Conservation (phyloP, 768 basidiomycete species). For the Solioccasus polychromus region DNA sequence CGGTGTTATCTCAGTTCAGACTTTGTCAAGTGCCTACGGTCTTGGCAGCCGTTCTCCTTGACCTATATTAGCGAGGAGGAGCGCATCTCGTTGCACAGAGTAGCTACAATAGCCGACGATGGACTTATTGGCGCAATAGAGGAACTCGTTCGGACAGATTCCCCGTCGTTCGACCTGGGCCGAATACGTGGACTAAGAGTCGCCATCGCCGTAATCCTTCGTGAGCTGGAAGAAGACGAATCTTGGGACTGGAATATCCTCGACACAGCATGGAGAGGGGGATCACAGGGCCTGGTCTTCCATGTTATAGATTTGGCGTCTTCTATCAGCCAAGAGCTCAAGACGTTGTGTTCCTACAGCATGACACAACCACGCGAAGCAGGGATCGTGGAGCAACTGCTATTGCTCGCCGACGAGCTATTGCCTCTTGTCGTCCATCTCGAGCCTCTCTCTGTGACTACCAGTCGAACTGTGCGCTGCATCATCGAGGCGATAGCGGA, state of each 20-base stretch:
- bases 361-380: constrained; percentile 36
- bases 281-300: constrained; percentile 52
- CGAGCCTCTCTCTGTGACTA: constrained; percentile 44
- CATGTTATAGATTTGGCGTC: constrained; percentile 53
- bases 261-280: constrained; percentile 59
- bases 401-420: constrained; percentile 52
- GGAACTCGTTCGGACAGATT: constrained; percentile 41
- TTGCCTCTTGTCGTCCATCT: constrained; percentile 51
- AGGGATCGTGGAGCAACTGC: constrained; percentile 49
- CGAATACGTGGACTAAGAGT: constrained; percentile 61
- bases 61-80: constrained; percentile 63
- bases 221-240: constrained; percentile 49
- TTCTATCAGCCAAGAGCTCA: constrained; percentile 52
- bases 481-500: constrained; percentile 47
- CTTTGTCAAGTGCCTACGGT: constrained; percentile 56
- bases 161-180: constrained; percentile 39
- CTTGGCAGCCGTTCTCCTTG: constrained; percentile 58
- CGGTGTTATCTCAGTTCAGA: constrained; percentile 56
- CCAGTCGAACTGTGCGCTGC: constrained; percentile 46
- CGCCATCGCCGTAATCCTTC: constrained; percentile 54
- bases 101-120: constrained; percentile 66
- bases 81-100: constrained; percentile 53
- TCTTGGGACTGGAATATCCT: constrained; percentile 55
- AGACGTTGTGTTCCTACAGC: constrained; percentile 46
- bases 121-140: constrained; percentile 63